These are phyloP conservation scores for Penicillium oxalicum DNA, from an alignment of 2,329 filamentous ascomycete species.

Conservation along the genomic window DNA sequence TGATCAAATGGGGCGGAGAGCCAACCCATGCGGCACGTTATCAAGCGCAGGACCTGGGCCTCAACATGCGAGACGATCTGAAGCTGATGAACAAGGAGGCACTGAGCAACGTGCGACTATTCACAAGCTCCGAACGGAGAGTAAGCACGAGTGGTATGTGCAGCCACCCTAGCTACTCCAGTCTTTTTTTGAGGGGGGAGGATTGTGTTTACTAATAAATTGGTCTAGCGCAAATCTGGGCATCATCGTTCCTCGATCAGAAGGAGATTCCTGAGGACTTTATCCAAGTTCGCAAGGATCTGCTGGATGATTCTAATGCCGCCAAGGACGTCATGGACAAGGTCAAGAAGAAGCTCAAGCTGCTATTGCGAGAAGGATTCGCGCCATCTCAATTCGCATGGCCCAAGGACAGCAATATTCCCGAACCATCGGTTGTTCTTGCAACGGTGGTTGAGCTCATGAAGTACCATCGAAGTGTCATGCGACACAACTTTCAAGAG, in stretches of 20 bases:
- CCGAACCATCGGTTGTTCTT: conserved; percentile 89
- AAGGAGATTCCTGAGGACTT: conserved; percentile 80
- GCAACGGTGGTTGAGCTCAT: conserved; percentile 89
- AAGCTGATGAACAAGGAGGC: conserved; percentile 88
- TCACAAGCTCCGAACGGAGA: conserved; percentile 89
- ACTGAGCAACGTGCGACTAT: conserved; percentile 86
- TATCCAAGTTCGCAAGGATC: conserved; percentile 86
- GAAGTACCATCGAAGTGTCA: conserved; percentile 93
- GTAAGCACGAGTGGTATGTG: conserved; percentile 72
- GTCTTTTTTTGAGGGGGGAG: not conserved
- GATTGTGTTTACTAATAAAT: conserved; percentile 1
- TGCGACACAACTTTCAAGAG: conserved; percentile 88
- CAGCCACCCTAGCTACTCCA: not conserved
- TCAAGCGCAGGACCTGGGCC: conserved; percentile 87
- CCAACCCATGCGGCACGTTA: conserved; percentile 96
- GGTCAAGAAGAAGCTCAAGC: conserved; percentile 98
- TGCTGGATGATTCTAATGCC: conserved; percentile 94
- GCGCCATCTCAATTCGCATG: conserved; percentile 96
- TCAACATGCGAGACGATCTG: conserved; percentile 93
- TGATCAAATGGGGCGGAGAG: conserved; percentile 98
- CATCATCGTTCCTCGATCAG: conserved; percentile 77
- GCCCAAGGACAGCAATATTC: conserved; percentile 76
- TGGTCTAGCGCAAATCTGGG: conserved; percentile 79
- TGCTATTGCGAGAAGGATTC: conserved; percentile 83
- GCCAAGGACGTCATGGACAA: conserved; percentile 99